Evolutionary conservation across 164 flowering plant genomes (phyloP).

Genomic region (Echeveria elegans): DNA sequence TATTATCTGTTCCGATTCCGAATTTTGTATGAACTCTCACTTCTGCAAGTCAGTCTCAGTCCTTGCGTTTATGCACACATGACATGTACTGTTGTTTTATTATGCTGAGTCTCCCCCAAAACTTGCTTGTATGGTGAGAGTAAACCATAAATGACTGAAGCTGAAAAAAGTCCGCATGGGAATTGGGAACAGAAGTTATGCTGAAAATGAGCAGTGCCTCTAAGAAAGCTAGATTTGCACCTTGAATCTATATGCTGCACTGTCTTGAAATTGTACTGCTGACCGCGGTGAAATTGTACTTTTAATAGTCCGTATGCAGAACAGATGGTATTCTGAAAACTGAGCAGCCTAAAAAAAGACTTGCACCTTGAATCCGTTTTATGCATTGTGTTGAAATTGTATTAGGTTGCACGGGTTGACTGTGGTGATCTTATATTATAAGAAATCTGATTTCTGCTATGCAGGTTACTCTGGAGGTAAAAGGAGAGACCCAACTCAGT

Average conservation of each 20-base stretch:
- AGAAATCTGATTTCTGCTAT: slow-evolving; percentile 9
- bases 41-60: not conserved
- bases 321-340: too few species aligned
- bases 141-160: not conserved
- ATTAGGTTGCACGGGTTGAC: not conserved
- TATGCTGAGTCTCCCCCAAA: not conserved
- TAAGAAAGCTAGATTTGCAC: not conserved
- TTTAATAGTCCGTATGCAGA: too few species aligned
- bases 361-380: too few species aligned
- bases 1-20: too few species aligned
- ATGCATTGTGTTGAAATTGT: not conserved
- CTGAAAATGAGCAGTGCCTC: too few species aligned
- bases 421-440: not conserved
- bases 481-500: slow-evolving; percentile 70
- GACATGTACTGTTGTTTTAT: not conserved
- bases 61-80: not conserved
- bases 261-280: too few species aligned
- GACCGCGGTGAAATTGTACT: too few species aligned
- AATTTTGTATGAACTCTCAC: too few species aligned
- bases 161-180: not conserved
- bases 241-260: not conserved
- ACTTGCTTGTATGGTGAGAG: not conserved
- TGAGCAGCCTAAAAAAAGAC: too few species aligned
- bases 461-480: slow-evolving; percentile 94
- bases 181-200: not conserved